Conservation (phyloP, 768 basidiomycete species). For the Amanita rubescens region DNA sequence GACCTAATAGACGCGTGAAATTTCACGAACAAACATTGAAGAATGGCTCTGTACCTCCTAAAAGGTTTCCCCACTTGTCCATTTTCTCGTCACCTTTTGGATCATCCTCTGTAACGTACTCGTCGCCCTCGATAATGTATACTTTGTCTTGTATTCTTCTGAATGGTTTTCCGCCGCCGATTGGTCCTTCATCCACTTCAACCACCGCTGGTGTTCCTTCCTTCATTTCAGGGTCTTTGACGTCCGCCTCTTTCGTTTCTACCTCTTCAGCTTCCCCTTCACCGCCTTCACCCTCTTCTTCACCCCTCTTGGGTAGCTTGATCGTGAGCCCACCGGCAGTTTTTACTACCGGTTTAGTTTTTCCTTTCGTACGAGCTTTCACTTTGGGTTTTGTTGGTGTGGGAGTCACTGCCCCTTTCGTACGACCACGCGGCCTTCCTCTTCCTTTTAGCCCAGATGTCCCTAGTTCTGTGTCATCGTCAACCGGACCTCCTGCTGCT, state of each 20-base stretch:
- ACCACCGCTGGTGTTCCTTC: constrained; percentile 26
- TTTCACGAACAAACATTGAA: constrained; percentile 2
- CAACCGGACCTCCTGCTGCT: constrained; percentile 27
- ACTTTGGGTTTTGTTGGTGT: constrained; percentile 27
- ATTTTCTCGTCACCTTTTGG: constrained; percentile 89
- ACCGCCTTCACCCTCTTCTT: constrained; percentile 23
- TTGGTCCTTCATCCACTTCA: constrained; percentile 32
- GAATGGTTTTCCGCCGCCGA: constrained; percentile 61
- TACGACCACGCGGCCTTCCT: constrained; percentile 34
- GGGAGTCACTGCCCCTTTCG: constrained; percentile 19
- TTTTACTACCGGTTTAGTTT: constrained; percentile 18
- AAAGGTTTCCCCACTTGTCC: constrained; percentile 72
- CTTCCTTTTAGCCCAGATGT: constrained; percentile 30
- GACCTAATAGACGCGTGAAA: constrained; percentile 39
- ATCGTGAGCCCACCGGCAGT: constrained; percentile 20
- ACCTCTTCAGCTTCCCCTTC: constrained; percentile 30
- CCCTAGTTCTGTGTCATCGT: constrained; percentile 19
- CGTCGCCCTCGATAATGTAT: constrained; percentile 82
- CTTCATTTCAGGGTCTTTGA: constrained; percentile 22
- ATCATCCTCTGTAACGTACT: constrained; percentile 78
- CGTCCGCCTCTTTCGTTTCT: constrained; percentile 17
- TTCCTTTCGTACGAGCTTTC: constrained; percentile 29
- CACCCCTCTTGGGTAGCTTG: constrained; percentile 21
- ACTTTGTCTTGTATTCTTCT: constrained; percentile 65
- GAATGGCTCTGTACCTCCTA: constrained; percentile 57